Base-by-base conservation (phyloP, 257 asterid genomes). In the Rauvolfia tetraphylla region DNA sequence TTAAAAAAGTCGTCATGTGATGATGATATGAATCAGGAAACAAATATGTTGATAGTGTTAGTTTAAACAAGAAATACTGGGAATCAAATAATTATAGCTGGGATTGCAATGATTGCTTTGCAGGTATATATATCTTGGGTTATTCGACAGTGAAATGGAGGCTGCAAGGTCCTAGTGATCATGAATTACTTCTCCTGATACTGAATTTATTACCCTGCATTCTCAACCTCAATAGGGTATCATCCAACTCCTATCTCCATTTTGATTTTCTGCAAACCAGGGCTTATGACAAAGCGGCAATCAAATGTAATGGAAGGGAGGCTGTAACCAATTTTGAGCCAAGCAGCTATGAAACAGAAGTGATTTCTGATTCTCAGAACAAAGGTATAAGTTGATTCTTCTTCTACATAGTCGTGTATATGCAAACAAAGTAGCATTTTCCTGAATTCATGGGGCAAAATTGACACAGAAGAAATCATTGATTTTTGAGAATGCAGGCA, bases 211-310 rank as follows among this genome's bases (percentile, higher is more conserved):
- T 83, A 53, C 63, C 72, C 73, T 74, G 73, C 73, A 78, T 78
- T 79, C 72, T 71, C 76, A 69, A 73, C 80, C 78, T 80, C 85
- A 75, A 72, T 72, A 51, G 63, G 46, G 75, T 68, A 73, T 69
- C 82, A 63, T 72, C 83, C 83, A 75, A 84, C 87, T 39, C 77
- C 57, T 78, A 51, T 81, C 80, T 82, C 72, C 79, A 73, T 80
- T 73, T 67, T 74, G 38, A 73, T 78, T 78, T 76, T 83, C 76
- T 87, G 71, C 68, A 46, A 84, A 75, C 78, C 76, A 92, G 97
- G 95, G 97, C 93, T 75, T 89, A 90, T 38, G 97, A 92, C 70
- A 84, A 86, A 84, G 97, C 96, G 0, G 95, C 97, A 65, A 85
- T 90, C 88, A 81, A 86, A 84, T 86, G 80, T 78, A 90, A 84